Percentiles rank a stretch among this genome's conserved stretches.
phyloP scores from a whole-genome alignment of 192 early-diverging fungal genomes.

The Backusella psychrophila region DNA sequence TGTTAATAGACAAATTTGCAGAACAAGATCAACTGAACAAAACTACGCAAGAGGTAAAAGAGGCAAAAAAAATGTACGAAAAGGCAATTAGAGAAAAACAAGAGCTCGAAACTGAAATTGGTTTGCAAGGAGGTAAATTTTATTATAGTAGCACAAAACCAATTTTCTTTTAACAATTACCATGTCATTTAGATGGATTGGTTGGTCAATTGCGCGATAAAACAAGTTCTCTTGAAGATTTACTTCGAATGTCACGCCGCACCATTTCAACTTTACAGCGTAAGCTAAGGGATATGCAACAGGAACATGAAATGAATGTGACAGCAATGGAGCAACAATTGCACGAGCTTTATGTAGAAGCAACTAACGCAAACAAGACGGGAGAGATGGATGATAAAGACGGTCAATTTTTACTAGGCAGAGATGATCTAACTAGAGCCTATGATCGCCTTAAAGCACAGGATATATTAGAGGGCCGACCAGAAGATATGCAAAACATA shows the following conservation, averaged over 20 bases:
- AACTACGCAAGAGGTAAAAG: constrained; percentile 64
- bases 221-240: constrained; percentile 45
- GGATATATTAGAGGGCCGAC: constrained; percentile 33
- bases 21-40: constrained; percentile 74
- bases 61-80: constrained; percentile 60
- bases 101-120: constrained; percentile 69
- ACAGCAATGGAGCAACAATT: constrained; percentile 68
- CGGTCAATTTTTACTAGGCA: constrained; percentile 18
- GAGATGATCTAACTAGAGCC: constrained; percentile 32
- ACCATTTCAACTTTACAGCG: constrained; percentile 73
- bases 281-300: constrained; percentile 64
- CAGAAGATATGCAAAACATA: constrained; percentile 14
- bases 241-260: constrained; percentile 74
- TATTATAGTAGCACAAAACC: not conserved
- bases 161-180: not conserved
- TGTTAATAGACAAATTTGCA: constrained; percentile 70
- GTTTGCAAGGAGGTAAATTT: constrained; percentile 55
- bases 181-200: constrained; percentile 28
- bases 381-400: constrained; percentile 36
- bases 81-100: constrained; percentile 65
- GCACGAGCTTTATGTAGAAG: constrained; percentile 57
- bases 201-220: constrained; percentile 56
- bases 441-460: constrained; percentile 38
- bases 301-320: constrained; percentile 67
- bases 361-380: constrained; percentile 55